phyloP scores from a whole-genome alignment of 352 stramenopile genomes.

The Pythium coloratum region DNA sequence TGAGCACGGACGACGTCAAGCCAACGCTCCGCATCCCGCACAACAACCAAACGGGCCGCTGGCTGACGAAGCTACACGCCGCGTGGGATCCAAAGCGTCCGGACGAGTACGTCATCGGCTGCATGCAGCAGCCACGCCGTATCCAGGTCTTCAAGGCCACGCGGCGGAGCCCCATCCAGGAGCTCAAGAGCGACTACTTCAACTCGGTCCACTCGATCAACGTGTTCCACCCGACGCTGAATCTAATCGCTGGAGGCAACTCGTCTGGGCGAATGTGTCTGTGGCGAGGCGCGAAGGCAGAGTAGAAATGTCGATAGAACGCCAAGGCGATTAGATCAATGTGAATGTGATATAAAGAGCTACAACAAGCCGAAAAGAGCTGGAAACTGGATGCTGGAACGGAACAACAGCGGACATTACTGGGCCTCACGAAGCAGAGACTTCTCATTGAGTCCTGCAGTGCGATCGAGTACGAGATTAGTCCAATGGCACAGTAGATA shows the following conservation, averaged over 20 bases:
- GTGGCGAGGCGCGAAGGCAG: slow-evolving; percentile 42
- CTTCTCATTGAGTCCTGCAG: slow-evolving; percentile 50
- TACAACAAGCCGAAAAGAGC: neutral
- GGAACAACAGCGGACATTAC: neutral
- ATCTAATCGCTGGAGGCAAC: slow-evolving; percentile 76
- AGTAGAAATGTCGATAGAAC: neutral
- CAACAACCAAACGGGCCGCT: slow-evolving; percentile 86
- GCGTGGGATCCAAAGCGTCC: slow-evolving; percentile 75
- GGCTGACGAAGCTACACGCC: slow-evolving; percentile 87
- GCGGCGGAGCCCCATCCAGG: slow-evolving; percentile 65
- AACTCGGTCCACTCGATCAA: slow-evolving; percentile 88
- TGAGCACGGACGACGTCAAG: slow-evolving; percentile 28
- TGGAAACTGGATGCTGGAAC: neutral
- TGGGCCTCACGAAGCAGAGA: slow-evolving; percentile 37
- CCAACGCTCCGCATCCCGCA: slow-evolving; percentile 60
- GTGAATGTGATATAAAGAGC: slow-evolving; percentile 3
- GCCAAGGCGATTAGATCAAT: neutral
- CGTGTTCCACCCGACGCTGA: slow-evolving; percentile 73
- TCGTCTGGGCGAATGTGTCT: slow-evolving; percentile 68
- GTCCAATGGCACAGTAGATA: neutral
- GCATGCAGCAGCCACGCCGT: slow-evolving; percentile 76
- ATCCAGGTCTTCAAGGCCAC: slow-evolving; percentile 82
- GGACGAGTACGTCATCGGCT: slow-evolving; percentile 81
- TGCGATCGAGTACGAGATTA: neutral
- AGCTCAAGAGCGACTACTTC: slow-evolving; percentile 67